Evolutionary conservation across 2,329 filamentous ascomycete species (phyloP).

Genomic region (Chalara sp.): DNA sequence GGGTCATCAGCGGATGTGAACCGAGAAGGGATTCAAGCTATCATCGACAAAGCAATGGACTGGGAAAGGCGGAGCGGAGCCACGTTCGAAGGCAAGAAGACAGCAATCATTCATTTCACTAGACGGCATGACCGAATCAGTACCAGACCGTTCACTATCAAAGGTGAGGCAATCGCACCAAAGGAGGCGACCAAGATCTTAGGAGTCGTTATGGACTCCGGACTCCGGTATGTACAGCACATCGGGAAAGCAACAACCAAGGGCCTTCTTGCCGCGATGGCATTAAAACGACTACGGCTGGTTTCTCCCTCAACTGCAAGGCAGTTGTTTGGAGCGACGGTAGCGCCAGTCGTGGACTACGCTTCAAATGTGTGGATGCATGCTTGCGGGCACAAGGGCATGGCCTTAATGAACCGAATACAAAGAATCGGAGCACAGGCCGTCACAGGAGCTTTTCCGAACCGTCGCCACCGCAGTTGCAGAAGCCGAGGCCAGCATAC

Average conservation of each 20-base stretch:
- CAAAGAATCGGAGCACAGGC: constrained; percentile 21
- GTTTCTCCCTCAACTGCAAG: constrained; percentile 18
- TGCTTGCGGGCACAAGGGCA: constrained; percentile 9
- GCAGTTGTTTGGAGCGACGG: constrained; percentile 19
- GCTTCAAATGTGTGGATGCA: constrained; percentile 21
- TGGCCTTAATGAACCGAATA: constrained; percentile 12
- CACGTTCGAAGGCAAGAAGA: constrained; percentile 22
- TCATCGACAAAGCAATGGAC: constrained; percentile 17
- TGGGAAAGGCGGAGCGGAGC: constrained; percentile 22
- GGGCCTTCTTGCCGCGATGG: constrained; percentile 17
- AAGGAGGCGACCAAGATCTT: constrained; percentile 11
- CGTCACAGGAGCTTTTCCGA: constrained; percentile 19
- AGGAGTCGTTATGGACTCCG: constrained; percentile 17
- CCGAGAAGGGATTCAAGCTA: constrained; percentile 17
- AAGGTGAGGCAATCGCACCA: constrained; percentile 2
- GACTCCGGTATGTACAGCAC: constrained; percentile 21
- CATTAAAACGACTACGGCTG: constrained; percentile 7
- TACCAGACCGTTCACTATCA: constrained; percentile 6
- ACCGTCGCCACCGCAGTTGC: constrained; percentile 19
- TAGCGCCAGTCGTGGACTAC: constrained; percentile 3
- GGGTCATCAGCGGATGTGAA: constrained; percentile 17
- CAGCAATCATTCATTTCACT: constrained; percentile 16
- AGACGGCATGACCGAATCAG: constrained; percentile 1
- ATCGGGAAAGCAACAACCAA: constrained; percentile 18
- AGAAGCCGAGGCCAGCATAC: constrained; percentile 20